Base-by-base conservation (phyloP, 2,329 filamentous ascomycete genomes). In the Paramyrothecium roridum region DNA sequence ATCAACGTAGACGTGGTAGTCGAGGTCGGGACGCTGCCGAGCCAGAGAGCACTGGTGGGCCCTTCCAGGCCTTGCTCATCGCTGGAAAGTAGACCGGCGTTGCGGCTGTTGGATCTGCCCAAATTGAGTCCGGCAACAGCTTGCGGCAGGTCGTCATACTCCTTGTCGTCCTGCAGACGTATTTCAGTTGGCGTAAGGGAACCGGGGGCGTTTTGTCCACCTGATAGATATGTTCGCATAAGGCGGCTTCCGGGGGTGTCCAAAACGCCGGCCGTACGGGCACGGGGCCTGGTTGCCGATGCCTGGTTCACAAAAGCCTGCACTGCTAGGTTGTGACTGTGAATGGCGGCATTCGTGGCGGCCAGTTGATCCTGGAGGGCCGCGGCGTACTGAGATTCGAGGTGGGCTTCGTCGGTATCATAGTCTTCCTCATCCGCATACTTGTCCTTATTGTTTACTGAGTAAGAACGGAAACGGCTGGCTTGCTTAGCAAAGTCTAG, bases 401-500 rank as follows among this genome's bases (percentile, higher is more conserved):
- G 74, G 20, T 74, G 73, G 53, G 83, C 68, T 56, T 75, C 68
- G 21, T 80, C 80, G 20, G 70, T 65, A 40, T 82, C 86, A 57
- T 89, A 91, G 57, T 92, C 88, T 52, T 96, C 93, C 49, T 91
- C 88, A 64, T 96, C 91, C 2, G 90, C 93, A 65, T 98, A 98
- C 71, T 95, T 96, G 70, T 98, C 93, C 73, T 96, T 97, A 54
- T 96, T 96, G 73, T 99, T 99, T 61, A 99, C 95, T 1, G 95
- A 99, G 72, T 97, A 98, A 2, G 95, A 99, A 49, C 95, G 87
- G 79, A 98, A 96, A 52, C 95, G 86, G 70, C 90, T 98, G 48
- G 88, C 82, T 64, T 90, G 89, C 68, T 87, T 88, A 61, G 91
- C 83, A 68, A 90, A 88, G 58, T 87, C 86, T 57, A 93, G 78